phyloP scores from a whole-genome alignment of 148 eudicot genomes.

The Rhododendron ovatum region DNA sequence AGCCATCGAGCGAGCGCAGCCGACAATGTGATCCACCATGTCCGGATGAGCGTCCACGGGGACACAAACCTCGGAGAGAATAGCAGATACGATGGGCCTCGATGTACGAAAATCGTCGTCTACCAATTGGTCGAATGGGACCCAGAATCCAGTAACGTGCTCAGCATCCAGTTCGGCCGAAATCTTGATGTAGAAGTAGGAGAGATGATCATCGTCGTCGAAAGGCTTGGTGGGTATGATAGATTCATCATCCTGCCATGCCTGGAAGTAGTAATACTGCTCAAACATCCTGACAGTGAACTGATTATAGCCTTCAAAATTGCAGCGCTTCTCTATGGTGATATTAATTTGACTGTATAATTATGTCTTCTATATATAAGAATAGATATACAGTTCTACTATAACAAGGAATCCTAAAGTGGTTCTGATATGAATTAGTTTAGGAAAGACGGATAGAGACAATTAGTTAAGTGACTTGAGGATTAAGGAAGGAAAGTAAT shows the following conservation, averaged over 20 bases:
- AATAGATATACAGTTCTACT: too few relatives aligned
- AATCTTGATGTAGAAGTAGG: background rate
- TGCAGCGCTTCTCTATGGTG: too few relatives aligned
- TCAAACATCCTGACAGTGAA: too few relatives aligned
- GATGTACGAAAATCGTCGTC: background rate
- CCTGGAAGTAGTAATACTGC: too few relatives aligned
- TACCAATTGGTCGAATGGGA: background rate
- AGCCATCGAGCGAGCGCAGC: background rate
- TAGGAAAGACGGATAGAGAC: too few relatives aligned
- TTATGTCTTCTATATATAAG: too few relatives aligned
- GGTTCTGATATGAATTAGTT: too few relatives aligned
- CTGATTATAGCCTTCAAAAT: too few relatives aligned
- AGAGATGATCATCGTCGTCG: background rate
- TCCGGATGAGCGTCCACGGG: background rate
- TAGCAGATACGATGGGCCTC: background rate
- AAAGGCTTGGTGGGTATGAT: background rate
- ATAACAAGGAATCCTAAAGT: too few relatives aligned
- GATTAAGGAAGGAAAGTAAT: too few relatives aligned
- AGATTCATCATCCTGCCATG: background rate
- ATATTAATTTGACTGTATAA: too few relatives aligned
- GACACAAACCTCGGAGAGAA: background rate
- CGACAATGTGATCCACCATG: background rate
- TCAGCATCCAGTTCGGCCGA: background rate
- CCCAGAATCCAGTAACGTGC: background rate
- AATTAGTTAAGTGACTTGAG: too few relatives aligned